phyloP scores from a whole-genome alignment of 2,329 filamentous ascomycete genomes.

The Penicillium sclerotigenum region DNA sequence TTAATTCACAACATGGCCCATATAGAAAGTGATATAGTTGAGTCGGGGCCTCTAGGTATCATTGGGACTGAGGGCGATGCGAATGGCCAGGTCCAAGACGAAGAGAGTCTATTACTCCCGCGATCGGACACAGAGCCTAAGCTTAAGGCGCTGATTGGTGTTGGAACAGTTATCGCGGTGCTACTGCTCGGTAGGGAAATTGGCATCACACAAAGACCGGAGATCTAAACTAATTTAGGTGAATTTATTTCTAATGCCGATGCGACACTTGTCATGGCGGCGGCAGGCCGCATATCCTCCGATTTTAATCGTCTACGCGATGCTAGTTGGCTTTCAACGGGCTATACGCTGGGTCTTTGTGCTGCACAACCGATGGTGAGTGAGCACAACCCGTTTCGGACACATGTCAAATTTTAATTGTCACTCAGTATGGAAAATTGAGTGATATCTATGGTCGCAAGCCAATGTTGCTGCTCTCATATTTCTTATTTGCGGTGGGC shows the following conservation, averaged over 20 bases:
- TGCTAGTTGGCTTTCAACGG: slow-evolving; percentile 58
- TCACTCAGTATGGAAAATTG: slow-evolving; percentile 52
- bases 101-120: slow-evolving; percentile 19
- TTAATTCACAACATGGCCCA: slow-evolving; percentile 4
- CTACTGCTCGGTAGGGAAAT: slow-evolving; percentile 27
- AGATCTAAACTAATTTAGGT: slow-evolving; percentile 34
- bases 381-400: neutral
- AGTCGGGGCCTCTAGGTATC: neutral
- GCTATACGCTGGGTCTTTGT: slow-evolving; percentile 51
- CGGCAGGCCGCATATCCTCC: slow-evolving; percentile 60
- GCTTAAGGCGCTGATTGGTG: slow-evolving; percentile 12
- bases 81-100: slow-evolving; percentile 7
- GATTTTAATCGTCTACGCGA: slow-evolving; percentile 57
- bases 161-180: slow-evolving; percentile 28
- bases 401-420: slow-evolving; percentile 7
- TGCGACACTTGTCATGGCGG: slow-evolving; percentile 62
- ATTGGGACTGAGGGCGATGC: neutral
- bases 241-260: slow-evolving; percentile 67
- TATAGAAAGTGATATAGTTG: neutral
- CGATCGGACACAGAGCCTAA: neutral
- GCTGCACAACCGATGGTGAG: slow-evolving; percentile 54
- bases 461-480: slow-evolving; percentile 48
- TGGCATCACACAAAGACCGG: neutral
- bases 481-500: slow-evolving; percentile 52
- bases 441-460: slow-evolving; percentile 59